Conservation (phyloP, 352 stramenopile species). For the Globisporangium acanthophoron region DNA sequence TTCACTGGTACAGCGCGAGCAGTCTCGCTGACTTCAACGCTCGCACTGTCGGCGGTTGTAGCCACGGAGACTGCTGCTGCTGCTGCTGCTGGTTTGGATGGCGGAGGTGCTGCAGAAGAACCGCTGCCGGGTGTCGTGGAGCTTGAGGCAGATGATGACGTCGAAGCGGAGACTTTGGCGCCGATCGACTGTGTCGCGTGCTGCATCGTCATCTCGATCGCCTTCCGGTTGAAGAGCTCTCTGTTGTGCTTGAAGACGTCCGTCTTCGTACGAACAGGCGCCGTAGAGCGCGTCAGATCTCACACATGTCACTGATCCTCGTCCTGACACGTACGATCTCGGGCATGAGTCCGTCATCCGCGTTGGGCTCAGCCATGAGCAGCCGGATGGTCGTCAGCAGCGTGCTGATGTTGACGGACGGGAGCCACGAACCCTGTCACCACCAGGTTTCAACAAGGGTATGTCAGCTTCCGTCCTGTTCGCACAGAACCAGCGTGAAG, state of each 20-base stretch:
- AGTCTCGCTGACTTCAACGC: not conserved
- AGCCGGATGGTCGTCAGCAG: constrained; percentile 87
- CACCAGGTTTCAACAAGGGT: not conserved
- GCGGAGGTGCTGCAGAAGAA: no score
- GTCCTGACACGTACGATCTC: constrained; percentile 56
- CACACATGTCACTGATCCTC: not conserved
- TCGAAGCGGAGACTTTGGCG: not conserved
- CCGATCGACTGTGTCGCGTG: constrained; percentile 22
- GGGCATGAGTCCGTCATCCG: constrained; percentile 87
- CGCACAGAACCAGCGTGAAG: no score
- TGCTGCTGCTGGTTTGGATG: not conserved
- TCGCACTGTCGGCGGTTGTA: not conserved
- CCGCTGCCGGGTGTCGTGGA: not conserved
- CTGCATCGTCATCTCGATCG: constrained; percentile 49
- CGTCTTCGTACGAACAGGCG: constrained; percentile 26
- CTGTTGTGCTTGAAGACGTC: constrained; percentile 77
- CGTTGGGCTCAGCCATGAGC: constrained; percentile 89
- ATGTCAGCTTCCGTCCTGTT: no score
- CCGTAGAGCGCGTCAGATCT: not conserved
- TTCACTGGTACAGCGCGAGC: not conserved
- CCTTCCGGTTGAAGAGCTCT: constrained; percentile 62
- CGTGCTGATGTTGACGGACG: constrained; percentile 90
- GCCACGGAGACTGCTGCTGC: not conserved
- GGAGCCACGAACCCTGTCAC: constrained; percentile 79
- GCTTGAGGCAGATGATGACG: not conserved